Evolutionary conservation across 2,329 filamentous ascomycete genomes (phyloP), one percentile per base, ranked within the genome.

Genomic region (Pseudogymnoascus sp.): DNA sequence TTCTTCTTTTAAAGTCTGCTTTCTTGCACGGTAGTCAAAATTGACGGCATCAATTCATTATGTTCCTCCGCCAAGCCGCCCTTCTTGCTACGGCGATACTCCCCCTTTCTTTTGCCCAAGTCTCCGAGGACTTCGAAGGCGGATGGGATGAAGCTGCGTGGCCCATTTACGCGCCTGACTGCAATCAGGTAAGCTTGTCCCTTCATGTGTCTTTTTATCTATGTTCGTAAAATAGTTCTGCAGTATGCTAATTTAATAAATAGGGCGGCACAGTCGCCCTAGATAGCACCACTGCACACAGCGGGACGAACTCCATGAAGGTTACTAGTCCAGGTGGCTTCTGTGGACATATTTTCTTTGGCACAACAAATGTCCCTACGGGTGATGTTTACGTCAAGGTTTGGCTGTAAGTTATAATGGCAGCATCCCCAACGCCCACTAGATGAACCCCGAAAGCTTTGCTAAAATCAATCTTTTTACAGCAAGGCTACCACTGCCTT

Each of bases 281-380:
- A 10, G 82, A 84, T 66, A 83, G 71, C 63, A 74, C 80, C 37
- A 80, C 75, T 0, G 80, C 79, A 0, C 79, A 83, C 66, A 81
- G 76, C 61, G 81, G 81, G 39, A 78, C 72, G 66, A 82, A 81
- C 68, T 82, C 78, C 0, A 74, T 82, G 3, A 75, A 74, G 48
- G 80, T 82, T 15, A 76, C 74, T 48, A 78, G 79, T 41, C 77
- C 77, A 0, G 77, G 78, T 39, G 79, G 79, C 3, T 82, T 77
- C 69, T 82, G 79, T 60, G 79, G 79, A 21, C 82, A 85, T 67
- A 79, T 82, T 48, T 84, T 84, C 71, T 79, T 85, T 61, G 82
- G 82, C 61, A 84, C 82, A 1, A 80, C 73, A 1, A 75, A 77
- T 48, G 72, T 84, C 2, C 82, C 82, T 0, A 75, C 68, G 58